A percentile compares a stretch with the other conserved stretches of the same genome.
phyloP scores from a whole-genome alignment of 768 basidiomycete genomes.

The Hortiboletus flavorubellus region DNA sequence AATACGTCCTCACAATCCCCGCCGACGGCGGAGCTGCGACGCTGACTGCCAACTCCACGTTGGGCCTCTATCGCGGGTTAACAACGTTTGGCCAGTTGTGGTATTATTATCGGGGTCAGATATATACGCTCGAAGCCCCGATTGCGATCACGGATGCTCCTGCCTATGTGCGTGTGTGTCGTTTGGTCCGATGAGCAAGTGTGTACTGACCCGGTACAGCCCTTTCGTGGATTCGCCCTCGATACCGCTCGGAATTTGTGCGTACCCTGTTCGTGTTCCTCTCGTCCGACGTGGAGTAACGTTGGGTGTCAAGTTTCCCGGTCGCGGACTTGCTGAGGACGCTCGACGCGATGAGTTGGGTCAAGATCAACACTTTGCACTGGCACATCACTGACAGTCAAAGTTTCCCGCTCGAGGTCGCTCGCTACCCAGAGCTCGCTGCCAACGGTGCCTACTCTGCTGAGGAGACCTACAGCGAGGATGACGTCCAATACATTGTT shows the following conservation, averaged over 20 bases:
- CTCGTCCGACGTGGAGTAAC: background rate
- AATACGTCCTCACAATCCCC: slow-evolving; percentile 41
- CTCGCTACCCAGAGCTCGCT: slow-evolving; percentile 58
- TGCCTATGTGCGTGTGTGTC: slow-evolving; percentile 36
- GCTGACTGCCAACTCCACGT: slow-evolving; percentile 42
- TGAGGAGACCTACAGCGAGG: slow-evolving; percentile 46
- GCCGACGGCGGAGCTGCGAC: slow-evolving; percentile 34
- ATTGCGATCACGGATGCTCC: slow-evolving; percentile 44
- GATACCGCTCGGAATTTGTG: slow-evolving; percentile 48
- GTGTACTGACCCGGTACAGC: slow-evolving; percentile 15
- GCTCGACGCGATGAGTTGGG: slow-evolving; percentile 51
- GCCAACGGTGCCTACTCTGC: slow-evolving; percentile 65
- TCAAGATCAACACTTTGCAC: slow-evolving; percentile 68
- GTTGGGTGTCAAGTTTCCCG: slow-evolving; percentile 32
- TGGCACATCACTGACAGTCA: slow-evolving; percentile 87
- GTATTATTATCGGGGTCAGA: slow-evolving; percentile 35
- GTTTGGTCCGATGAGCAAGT: background rate
- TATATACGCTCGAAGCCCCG: slow-evolving; percentile 41
- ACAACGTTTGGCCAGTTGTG: slow-evolving; percentile 56
- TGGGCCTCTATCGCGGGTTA: slow-evolving; percentile 53
- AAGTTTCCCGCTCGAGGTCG: slow-evolving; percentile 69
- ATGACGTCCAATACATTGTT: slow-evolving; percentile 58
- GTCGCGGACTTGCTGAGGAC: slow-evolving; percentile 39
- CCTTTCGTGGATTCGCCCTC: slow-evolving; percentile 41
- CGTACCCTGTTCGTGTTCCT: background rate